These are phyloP conservation scores for Byssochlamys sp. DNA, from an alignment of 2,329 filamentous ascomycete genomes.

Conservation along the genomic window DNA sequence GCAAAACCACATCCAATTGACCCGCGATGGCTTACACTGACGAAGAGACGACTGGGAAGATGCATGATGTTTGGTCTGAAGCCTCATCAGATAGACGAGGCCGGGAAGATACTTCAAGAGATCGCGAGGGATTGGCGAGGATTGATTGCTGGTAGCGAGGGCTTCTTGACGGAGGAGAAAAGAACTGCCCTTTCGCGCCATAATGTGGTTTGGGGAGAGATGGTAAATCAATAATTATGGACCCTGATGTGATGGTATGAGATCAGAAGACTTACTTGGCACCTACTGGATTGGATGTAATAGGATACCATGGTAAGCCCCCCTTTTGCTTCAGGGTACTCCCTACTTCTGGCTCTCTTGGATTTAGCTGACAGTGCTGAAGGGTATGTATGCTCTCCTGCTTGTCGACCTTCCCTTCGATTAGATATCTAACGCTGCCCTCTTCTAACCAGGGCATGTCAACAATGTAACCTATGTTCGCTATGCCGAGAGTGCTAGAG, in stretches of 20 bases:
- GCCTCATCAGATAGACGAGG: conserved; percentile 48
- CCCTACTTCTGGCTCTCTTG: not conserved
- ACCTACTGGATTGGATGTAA: conserved; percentile 8
- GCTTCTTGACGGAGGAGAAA: conserved; percentile 57
- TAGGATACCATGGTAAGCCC: conserved; percentile 40
- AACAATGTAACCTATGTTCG: conserved; percentile 79
- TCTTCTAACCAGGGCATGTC: conserved; percentile 53
- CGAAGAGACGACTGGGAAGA: conserved; percentile 58
- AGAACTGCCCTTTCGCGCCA: conserved; percentile 56
- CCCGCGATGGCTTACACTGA: conserved; percentile 61
- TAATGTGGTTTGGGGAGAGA: conserved; percentile 73
- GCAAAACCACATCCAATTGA: conserved; percentile 25
- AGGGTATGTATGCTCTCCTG: conserved; percentile 18
- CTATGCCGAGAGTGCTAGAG: conserved; percentile 70
- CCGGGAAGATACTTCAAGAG: conserved; percentile 49
- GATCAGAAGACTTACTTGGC: conserved; percentile 8
- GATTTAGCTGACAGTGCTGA: conserved; percentile 5
- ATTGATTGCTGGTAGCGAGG: conserved; percentile 63
- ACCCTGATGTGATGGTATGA: not conserved
- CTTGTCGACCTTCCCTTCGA: not conserved
- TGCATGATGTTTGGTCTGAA: conserved; percentile 65
- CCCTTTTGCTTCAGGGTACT: not conserved
- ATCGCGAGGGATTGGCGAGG: conserved; percentile 61
- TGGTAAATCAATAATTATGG: conserved; percentile 46
- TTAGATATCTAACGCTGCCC: not conserved